A percentile compares a stretch with the other conserved stretches of the same genome.
phyloP scores from a whole-genome alignment of 148 eudicot genomes.

The Gaultheria prostrata region DNA sequence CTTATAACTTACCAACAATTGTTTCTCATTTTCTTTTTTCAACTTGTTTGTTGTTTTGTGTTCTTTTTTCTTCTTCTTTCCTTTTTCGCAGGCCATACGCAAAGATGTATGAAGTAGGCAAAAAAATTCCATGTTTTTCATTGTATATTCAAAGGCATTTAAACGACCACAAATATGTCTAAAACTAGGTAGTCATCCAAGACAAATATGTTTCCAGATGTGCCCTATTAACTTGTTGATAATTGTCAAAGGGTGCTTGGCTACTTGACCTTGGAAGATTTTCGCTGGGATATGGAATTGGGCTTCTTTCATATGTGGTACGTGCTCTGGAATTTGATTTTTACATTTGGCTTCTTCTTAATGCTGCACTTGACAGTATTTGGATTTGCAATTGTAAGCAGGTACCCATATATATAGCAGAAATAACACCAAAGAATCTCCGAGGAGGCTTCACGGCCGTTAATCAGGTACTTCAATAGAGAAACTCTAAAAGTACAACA shows the following conservation, averaged over 20 bases:
- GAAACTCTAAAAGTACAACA: neutral
- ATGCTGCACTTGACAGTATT: neutral
- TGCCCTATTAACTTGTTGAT: neutral
- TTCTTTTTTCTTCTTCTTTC: neutral
- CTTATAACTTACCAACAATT: neutral
- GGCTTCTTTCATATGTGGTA: constrained; percentile 77
- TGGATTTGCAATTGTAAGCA: constrained; percentile 20
- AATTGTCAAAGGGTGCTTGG: constrained; percentile 50
- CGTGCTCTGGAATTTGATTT: constrained; percentile 9
- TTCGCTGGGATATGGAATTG: constrained; percentile 60
- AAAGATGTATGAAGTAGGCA: too few species aligned
- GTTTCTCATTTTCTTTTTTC: neutral
- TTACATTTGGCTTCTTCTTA: neutral
- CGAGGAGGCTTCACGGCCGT: constrained; percentile 69
- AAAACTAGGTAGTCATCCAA: neutral
- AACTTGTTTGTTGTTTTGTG: neutral
- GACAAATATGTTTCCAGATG: neutral
- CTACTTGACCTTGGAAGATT: constrained; percentile 68
- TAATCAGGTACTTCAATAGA: constrained; percentile 56
- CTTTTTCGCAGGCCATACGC: neutral
- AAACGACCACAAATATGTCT: neutral
- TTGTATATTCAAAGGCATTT: neutral
- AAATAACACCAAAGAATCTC: constrained; percentile 82
- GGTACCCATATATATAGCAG: constrained; percentile 90
- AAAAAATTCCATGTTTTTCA: neutral